Conservation (phyloP, 495 filamentous ascomycete species). For the Talaromyces nanjingensis region DNA sequence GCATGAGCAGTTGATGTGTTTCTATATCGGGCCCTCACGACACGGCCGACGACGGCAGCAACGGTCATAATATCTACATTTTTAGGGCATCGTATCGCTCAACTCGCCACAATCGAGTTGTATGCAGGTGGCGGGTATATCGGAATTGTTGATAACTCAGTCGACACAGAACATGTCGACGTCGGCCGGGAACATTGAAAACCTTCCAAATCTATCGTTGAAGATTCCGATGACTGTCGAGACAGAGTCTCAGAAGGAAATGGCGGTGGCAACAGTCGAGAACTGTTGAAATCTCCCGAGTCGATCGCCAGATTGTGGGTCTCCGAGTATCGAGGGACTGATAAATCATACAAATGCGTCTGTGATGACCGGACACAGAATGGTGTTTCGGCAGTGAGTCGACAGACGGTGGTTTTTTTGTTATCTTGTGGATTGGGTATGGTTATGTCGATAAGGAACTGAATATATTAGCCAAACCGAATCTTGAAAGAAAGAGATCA, state of each 20-base stretch:
- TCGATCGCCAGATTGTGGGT: not conserved
- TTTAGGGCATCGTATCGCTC: not conserved
- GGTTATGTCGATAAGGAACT: conserved; percentile 9
- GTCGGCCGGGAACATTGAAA: not conserved
- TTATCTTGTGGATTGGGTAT: not conserved
- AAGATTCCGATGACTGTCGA: not conserved
- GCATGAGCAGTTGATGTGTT: conserved; percentile 9
- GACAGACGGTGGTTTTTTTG: not conserved
- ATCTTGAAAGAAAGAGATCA: not conserved
- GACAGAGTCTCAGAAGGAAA: not conserved
- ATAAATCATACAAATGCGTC: not conserved
- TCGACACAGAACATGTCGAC: not conserved
- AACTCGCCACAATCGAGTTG: not conserved
- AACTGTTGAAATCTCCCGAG: not conserved
- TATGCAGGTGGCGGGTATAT: conserved; percentile 6
- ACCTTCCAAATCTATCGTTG: not conserved
- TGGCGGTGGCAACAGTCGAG: not conserved
- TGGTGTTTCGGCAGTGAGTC: conserved; percentile 7
- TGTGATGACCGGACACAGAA: conserved; percentile 3
- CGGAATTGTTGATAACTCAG: not conserved
- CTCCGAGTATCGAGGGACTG: conserved; percentile 5
- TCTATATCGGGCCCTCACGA: not conserved
- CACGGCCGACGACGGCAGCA: not conserved
- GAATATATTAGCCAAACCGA: not conserved
- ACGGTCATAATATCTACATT: not conserved